Evolutionary conservation across 805 yeast genomes (phyloP), one percentile per base, ranked within the genome.

Genomic region (Pichia thaimueangensis): DNA sequence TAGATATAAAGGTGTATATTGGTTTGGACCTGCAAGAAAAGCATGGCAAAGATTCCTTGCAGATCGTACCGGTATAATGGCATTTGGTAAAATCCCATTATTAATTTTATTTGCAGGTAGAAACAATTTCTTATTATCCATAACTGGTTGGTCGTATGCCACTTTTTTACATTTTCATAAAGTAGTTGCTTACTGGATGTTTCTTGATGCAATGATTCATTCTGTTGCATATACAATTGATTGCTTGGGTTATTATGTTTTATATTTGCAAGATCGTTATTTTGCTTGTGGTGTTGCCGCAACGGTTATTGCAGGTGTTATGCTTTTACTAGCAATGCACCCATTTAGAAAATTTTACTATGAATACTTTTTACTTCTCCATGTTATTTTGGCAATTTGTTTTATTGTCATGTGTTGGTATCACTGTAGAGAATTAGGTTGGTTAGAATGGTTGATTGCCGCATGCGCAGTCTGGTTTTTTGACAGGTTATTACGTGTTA

Each of bases 281-380:
- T 53, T 45, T 42, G 47, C 35, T 4, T 43, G 52, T 45, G 76
- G 76, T 38, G 52, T 62, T 8, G 56, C 65, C 10, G 76, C 70
- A 0, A 67, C 76, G 3, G 59, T 62, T 37, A 45, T 70, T 5
- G 62, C 70, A 32, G 69, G 71, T 5, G 33, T 71, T 1, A 57
- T 82, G 21, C 45, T 71, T 35, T 54, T 74, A 47, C 80, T 73
- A 43, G 73, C 82, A 3, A 52, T 71, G 39, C 71, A 71, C 41
- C 55, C 67, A 15, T 57, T 83, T 47, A 71, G 93, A 58, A 67
- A 66, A 29, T 52, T 57, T 37, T 58, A 60, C 38, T 86, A 86
- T 60, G 94, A 86, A 54, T 43, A 68, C 7, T 80, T 85, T 60
- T 56, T 80, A 28, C 52, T 70, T n/a, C 38, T 69, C 12, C 94